Conservation (phyloP, 1,284 basidiomycete species). For the Moniliella sp. region DNA sequence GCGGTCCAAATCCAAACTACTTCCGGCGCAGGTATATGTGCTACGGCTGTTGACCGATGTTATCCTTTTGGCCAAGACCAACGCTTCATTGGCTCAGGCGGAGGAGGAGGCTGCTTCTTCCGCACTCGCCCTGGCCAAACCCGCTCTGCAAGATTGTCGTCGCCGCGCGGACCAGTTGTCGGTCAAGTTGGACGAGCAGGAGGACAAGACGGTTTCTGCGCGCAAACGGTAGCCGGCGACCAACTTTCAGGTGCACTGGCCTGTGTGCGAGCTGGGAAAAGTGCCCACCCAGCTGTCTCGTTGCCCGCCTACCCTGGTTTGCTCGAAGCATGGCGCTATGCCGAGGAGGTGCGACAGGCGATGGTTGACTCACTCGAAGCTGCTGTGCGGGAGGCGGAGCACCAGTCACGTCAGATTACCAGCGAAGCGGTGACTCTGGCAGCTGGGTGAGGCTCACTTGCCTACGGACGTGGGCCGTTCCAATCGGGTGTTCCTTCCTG, state of each 20-base stretch:
- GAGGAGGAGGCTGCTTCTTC: constrained; percentile 56
- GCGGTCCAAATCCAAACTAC: constrained; percentile 79
- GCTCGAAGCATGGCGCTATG: constrained; percentile 68
- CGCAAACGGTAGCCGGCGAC: constrained; percentile 40
- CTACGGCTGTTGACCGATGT: constrained; percentile 69
- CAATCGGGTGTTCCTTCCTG: constrained; percentile 63
- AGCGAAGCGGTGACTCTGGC: constrained; percentile 46
- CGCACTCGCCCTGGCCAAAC: constrained; percentile 52
- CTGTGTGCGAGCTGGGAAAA: constrained; percentile 48
- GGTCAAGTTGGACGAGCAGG: constrained; percentile 42
- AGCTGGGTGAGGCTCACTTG: constrained; percentile 56
- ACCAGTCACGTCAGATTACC: constrained; percentile 56
- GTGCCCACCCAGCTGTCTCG: constrained; percentile 5
- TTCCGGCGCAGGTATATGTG: constrained; percentile 82
- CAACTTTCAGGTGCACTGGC: constrained; percentile 52
- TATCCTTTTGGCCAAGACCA: constrained; percentile 63
- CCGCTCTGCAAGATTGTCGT: constrained; percentile 69
- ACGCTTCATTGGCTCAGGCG: constrained; percentile 58
- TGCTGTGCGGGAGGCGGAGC: constrained; percentile 59
- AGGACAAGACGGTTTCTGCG: constrained; percentile 49
- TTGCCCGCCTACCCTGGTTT: constrained; percentile 66
- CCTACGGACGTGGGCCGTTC: constrained; percentile 37
- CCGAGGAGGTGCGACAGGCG: constrained; percentile 55
- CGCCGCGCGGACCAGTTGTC: constrained; percentile 46
- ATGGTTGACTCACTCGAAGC: constrained; percentile 63